phyloP scores from a whole-genome alignment of 2,329 filamentous ascomycete genomes.

The Colletotrichum tropicicola region DNA sequence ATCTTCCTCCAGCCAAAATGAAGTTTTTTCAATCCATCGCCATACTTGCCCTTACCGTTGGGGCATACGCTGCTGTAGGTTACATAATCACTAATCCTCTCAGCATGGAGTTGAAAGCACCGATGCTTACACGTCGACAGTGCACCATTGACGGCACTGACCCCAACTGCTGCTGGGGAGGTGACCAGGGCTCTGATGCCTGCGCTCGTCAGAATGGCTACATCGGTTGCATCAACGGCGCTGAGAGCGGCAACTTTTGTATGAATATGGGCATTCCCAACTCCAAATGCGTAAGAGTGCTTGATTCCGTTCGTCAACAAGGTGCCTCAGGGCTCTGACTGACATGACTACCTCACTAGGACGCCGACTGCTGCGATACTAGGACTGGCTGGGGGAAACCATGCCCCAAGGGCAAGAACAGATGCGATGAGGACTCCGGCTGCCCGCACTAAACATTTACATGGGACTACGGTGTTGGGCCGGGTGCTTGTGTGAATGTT shows the following conservation, averaged over 20 bases:
- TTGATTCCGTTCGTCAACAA: too few relatives aligned
- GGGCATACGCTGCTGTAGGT: neutral
- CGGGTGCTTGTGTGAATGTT: too few relatives aligned
- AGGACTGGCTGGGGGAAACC: conserved; percentile 4
- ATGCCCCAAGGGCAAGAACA: conserved; percentile 8
- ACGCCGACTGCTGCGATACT: conserved; percentile 6
- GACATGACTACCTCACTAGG: neutral
- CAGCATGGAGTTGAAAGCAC: neutral
- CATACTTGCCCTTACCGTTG: neutral
- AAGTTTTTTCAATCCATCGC: neutral
- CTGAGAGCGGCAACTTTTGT: neutral
- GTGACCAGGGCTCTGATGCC: neutral
- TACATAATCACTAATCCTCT: too few relatives aligned
- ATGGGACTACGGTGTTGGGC: too few relatives aligned
- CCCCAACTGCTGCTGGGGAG: conserved; percentile 6
- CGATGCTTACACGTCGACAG: neutral
- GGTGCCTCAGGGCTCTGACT: neutral
- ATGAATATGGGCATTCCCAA: neutral
- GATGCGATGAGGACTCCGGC: conserved; percentile 1
- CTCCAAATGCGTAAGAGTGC: neutral
- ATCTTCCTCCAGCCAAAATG: neutral
- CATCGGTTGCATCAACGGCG: neutral
- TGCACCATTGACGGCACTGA: conserved; percentile 1
- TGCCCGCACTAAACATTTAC: neutral
- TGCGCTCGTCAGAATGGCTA: conserved; percentile 1